Evolutionary conservation across 2,329 filamentous ascomycete genomes (phyloP).

Genomic region (Apiospora phragmitis): DNA sequence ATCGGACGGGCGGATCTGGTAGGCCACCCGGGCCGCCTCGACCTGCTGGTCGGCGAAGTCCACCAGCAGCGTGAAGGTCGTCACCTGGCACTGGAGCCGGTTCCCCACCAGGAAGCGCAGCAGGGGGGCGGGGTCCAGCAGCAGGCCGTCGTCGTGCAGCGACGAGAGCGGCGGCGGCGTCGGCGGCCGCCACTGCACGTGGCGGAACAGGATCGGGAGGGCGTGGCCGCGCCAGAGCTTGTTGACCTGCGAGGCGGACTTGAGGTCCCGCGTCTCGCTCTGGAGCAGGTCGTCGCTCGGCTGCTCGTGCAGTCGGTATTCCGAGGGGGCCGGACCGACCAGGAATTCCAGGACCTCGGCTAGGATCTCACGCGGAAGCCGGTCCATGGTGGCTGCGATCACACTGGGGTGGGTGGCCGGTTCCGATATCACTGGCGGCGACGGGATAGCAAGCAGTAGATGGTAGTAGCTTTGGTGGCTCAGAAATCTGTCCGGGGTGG

Average conservation of each 20-base stretch:
- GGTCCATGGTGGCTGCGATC: conserved; percentile 24
- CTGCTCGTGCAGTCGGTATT: conserved; percentile 47
- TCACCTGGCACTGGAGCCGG: conserved; percentile 39
- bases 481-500: neutral
- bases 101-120: conserved; percentile 40
- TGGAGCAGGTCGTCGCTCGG: conserved; percentile 44
- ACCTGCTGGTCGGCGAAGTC: conserved; percentile 32
- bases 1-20: conserved; percentile 32
- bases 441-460: neutral
- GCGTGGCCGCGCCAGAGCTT: conserved; percentile 52
- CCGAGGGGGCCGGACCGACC: conserved; percentile 49
- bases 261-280: conserved; percentile 45
- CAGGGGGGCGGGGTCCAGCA: conserved; percentile 37
- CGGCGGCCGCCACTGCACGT: conserved; percentile 43
- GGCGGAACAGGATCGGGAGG: conserved; percentile 58
- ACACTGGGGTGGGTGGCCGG: neutral
- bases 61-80: conserved; percentile 43
- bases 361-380: conserved; percentile 63
- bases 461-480: neutral
- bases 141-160: conserved; percentile 28
- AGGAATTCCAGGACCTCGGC: conserved; percentile 58
- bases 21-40: conserved; percentile 28
- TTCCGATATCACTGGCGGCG: neutral
- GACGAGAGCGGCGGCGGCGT: conserved; percentile 31
- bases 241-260: conserved; percentile 55